phyloP scores from a whole-genome alignment of 2,329 filamentous ascomycete species.

The Monosporascus sp. region DNA sequence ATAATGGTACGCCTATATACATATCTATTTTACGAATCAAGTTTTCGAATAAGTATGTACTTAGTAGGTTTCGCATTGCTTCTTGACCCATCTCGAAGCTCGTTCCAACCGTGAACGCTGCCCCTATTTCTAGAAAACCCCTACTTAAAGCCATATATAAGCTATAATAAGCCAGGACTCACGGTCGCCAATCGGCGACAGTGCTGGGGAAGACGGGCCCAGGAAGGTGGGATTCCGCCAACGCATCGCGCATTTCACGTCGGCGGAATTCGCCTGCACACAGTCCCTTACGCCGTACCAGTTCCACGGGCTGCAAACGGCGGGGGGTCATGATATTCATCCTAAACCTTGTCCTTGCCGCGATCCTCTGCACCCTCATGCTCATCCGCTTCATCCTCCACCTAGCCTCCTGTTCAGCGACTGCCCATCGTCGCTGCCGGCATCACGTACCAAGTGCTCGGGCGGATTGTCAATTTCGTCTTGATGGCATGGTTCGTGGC shows the following conservation, averaged over 20 bases:
- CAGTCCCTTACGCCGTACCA: constrained; percentile 41
- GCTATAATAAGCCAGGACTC: too few relatives aligned
- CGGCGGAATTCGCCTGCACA: constrained; percentile 51
- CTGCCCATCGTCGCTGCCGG: constrained; percentile 52
- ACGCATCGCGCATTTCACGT: constrained; percentile 35
- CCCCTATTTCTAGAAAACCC: too few relatives aligned
- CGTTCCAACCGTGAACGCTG: too few relatives aligned
- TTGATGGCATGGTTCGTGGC: constrained; percentile 56
- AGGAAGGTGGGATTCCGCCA: constrained; percentile 14
- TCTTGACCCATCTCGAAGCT: too few relatives aligned
- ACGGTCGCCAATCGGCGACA: too few relatives aligned
- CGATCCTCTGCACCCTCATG: constrained; percentile 40
- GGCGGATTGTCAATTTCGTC: constrained; percentile 51
- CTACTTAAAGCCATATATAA: too few relatives aligned
- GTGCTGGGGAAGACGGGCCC: constrained; percentile 23
- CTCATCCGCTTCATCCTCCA: constrained; percentile 46
- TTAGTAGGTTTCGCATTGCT: too few relatives aligned
- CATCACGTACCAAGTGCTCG: constrained; percentile 55
- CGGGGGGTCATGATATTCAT: constrained; percentile 53
- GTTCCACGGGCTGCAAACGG: constrained; percentile 47
- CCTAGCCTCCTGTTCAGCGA: constrained; percentile 41
- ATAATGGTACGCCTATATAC: too few relatives aligned
- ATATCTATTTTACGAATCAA: too few relatives aligned
- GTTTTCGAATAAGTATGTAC: too few relatives aligned
- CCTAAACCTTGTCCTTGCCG: constrained; percentile 49